Evolutionary conservation across 805 yeast species (phyloP).

Genomic region (Candida sphagnicola): DNA sequence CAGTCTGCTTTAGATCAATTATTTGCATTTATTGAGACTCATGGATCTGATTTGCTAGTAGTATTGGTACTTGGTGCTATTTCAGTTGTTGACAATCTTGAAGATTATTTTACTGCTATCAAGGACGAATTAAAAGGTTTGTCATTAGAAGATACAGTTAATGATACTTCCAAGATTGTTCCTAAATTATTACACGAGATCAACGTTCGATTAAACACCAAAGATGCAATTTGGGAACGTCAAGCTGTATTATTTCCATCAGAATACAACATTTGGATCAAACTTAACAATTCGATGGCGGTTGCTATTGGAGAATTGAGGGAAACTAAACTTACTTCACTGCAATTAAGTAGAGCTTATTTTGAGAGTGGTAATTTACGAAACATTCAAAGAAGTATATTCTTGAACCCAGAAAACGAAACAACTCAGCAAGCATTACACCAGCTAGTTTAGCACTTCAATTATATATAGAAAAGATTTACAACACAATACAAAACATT

Average conservation of each 20-base stretch:
- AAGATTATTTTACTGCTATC: slow-evolving; percentile 59
- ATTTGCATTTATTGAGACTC: slow-evolving; percentile 55
- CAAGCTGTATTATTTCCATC: slow-evolving; percentile 73
- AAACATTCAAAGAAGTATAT: slow-evolving; percentile 63
- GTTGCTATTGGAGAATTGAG: slow-evolving; percentile 52
- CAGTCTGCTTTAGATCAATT: slow-evolving; percentile 84
- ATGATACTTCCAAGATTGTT: slow-evolving; percentile 51
- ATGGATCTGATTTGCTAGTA: slow-evolving; percentile 65
- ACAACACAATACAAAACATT: too few relatives aligned
- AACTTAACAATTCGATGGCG: slow-evolving; percentile 54
- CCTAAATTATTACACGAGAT: slow-evolving; percentile 58
- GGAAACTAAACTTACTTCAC: slow-evolving; percentile 47
- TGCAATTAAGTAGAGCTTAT: slow-evolving; percentile 50
- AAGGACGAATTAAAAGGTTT: slow-evolving; percentile 60
- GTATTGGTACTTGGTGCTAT: slow-evolving; percentile 79
- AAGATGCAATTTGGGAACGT: slow-evolving; percentile 52
- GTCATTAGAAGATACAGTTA: slow-evolving; percentile 41
- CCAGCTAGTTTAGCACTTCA: too few relatives aligned
- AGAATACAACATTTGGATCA: slow-evolving; percentile 64
- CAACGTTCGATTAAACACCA: slow-evolving; percentile 32
- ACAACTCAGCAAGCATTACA: slow-evolving; percentile 6
- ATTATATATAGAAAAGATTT: too few relatives aligned
- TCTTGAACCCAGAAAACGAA: slow-evolving; percentile 48
- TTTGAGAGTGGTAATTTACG: slow-evolving; percentile 44
- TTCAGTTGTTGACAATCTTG: slow-evolving; percentile 57